These are phyloP conservation scores for Grigorovia humatica DNA, from an alignment of 805 yeast genomes.

Conservation along the genomic window DNA sequence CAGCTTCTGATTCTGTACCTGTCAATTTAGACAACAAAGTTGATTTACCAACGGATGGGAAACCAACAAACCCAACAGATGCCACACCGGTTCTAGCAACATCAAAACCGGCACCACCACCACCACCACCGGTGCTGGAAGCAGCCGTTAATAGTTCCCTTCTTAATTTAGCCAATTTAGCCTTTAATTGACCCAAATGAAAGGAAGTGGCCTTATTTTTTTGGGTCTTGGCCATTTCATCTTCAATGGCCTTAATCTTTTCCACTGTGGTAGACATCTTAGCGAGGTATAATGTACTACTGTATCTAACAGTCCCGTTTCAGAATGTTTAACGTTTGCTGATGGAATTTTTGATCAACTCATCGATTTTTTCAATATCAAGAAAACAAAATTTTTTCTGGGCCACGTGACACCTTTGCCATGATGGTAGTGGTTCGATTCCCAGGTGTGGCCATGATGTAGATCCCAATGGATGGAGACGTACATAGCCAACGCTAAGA, in stretches of 20 bases:
- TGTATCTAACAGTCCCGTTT: too few relatives aligned
- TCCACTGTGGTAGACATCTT: constrained; percentile 59
- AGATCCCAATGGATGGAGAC: too few relatives aligned
- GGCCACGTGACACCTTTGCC: not conserved
- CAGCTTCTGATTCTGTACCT: constrained; percentile 96
- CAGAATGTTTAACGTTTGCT: too few relatives aligned
- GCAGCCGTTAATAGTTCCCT: constrained; percentile 76
- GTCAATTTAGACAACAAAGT: constrained; percentile 82
- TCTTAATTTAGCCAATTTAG: constrained; percentile 89
- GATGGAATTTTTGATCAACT: not conserved
- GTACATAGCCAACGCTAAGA: too few relatives aligned
- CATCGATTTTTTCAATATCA: not conserved
- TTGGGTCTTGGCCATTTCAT: constrained; percentile 96
- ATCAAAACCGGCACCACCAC: constrained; percentile 90
- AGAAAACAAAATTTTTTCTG: not conserved
- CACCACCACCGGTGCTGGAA: constrained; percentile 73
- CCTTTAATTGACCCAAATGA: constrained; percentile 95
- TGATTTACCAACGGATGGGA: constrained; percentile 85
- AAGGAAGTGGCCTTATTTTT: constrained; percentile 96
- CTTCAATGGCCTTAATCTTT: constrained; percentile 79
- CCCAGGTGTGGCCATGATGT: too few relatives aligned
- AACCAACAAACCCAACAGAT: constrained; percentile 94
- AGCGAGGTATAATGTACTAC: not conserved
- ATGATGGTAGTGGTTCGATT: too few relatives aligned
- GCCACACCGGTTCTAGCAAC: constrained; percentile 99